phyloP scores from a whole-genome alignment of 495 filamentous ascomycete genomes.

The Neurospora sp. region DNA sequence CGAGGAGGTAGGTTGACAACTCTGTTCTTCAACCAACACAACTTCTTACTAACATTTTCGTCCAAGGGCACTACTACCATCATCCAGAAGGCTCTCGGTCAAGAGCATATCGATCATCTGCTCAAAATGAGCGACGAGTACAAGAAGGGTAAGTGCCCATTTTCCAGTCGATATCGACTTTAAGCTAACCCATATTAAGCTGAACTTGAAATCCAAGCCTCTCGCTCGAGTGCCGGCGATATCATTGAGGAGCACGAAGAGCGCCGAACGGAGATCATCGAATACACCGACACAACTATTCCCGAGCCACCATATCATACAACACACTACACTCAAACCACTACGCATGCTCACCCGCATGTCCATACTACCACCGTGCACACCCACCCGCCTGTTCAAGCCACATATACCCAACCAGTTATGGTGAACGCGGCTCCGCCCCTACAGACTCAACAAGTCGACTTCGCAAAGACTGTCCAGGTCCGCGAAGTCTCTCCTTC shows the following conservation, averaged over 20 bases:
- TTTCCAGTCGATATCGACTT: neutral
- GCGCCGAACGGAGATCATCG: constrained; percentile 18
- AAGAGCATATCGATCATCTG: constrained; percentile 82
- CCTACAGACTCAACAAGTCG: constrained; percentile 22
- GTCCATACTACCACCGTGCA: constrained; percentile 10
- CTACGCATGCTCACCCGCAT: neutral
- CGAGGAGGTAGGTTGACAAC: constrained; percentile 54
- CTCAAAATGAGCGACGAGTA: constrained; percentile 71
- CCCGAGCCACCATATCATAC: constrained; percentile 8
- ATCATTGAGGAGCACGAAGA: constrained; percentile 27
- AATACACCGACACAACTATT: constrained; percentile 1
- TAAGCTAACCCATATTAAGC: constrained; percentile 15
- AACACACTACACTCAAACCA: neutral
- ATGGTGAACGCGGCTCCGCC: constrained; percentile 33
- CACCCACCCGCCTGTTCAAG: constrained; percentile 16
- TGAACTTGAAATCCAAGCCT: constrained; percentile 28
- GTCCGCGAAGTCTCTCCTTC: constrained; percentile 31
- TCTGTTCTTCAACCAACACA: neutral
- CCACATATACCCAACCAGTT: constrained; percentile 16
- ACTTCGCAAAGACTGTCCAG: constrained; percentile 30
- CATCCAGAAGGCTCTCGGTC: constrained; percentile 70
- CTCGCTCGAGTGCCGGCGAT: constrained; percentile 26
- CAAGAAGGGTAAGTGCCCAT: constrained; percentile 34
- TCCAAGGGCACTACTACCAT: constrained; percentile 63
- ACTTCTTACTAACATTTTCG: constrained; percentile 16